Conservation (phyloP, 1,139 yeast species). For the Geotrichum histeridarum region DNA sequence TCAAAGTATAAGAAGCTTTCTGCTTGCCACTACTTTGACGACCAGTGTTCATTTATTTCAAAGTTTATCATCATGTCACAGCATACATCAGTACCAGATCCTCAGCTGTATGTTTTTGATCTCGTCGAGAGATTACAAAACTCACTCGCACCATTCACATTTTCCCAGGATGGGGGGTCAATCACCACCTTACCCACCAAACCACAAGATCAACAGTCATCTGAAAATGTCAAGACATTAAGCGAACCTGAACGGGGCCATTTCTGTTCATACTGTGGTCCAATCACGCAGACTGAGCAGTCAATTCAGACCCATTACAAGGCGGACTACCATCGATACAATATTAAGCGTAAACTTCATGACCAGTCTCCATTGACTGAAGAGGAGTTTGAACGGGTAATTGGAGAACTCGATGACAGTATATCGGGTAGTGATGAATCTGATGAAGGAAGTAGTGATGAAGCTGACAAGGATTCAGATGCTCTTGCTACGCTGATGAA, state of each 20-base stretch:
- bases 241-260: constrained; percentile 5
- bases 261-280: constrained; percentile 17
- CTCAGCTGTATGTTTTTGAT: constrained; percentile 14
- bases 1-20: not conserved
- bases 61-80: constrained; percentile 6
- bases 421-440: constrained; percentile 46
- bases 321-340: constrained; percentile 57
- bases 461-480: constrained; percentile 34
- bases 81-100: constrained; percentile 14
- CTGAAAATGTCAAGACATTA: constrained; percentile 5
- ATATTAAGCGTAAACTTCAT: constrained; percentile 50
- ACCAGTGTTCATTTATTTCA: not conserved
- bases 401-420: constrained; percentile 51
- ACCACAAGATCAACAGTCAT: not conserved
- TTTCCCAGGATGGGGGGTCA: not conserved
- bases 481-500: constrained; percentile 22
- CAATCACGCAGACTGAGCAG: constrained; percentile 9
- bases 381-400: constrained; percentile 53
- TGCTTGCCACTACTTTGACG: not conserved
- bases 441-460: constrained; percentile 33
- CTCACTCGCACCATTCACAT: constrained; percentile 13
- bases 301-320: constrained; percentile 49
- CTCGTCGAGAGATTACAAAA: constrained; percentile 10
- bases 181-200: not conserved
- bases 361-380: constrained; percentile 50